Evolutionary conservation across 805 yeast species (phyloP).

Genomic region (Metschnikowia koreensis): DNA sequence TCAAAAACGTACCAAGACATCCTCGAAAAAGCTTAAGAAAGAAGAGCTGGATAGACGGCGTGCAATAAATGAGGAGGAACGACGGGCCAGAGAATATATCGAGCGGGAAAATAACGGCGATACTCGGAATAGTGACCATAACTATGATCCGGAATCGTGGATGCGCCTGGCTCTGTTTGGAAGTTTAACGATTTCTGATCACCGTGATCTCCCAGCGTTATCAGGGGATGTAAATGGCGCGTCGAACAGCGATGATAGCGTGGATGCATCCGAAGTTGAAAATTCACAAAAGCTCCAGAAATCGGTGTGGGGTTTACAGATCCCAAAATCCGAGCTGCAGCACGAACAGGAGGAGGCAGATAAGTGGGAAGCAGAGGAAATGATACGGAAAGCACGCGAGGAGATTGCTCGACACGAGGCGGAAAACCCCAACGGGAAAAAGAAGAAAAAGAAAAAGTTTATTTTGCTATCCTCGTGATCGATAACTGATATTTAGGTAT

Average conservation of each 20-base stretch:
- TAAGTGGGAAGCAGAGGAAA: conserved; percentile 49
- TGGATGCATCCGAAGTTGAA: conserved; percentile 8
- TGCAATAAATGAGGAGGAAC: conserved; percentile 59
- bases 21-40: conserved; percentile 46
- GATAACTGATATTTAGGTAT: background rate
- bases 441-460: conserved; percentile 48
- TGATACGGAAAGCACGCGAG: conserved; percentile 52
- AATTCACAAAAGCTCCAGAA: conserved; percentile 3
- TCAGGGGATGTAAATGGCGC: conserved; percentile 10
- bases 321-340: conserved; percentile 41
- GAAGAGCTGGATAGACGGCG: conserved; percentile 61
- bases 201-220: conserved; percentile 37
- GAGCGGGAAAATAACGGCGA: conserved; percentile 52
- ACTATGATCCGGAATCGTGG: conserved; percentile 20
- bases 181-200: conserved; percentile 37
- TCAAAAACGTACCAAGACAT: conserved; percentile 51
- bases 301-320: conserved; percentile 78
- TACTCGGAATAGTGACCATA: conserved; percentile 3
- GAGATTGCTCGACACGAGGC: conserved; percentile 36
- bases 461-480: conserved; percentile 29
- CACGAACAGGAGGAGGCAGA: conserved; percentile 35
- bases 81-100: conserved; percentile 56
- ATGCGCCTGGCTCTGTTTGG: conserved; percentile 25
- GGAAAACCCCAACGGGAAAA: conserved; percentile 22
- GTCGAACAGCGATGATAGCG: conserved; percentile 7